These are phyloP conservation scores for Tolypocladium ophioglossoides DNA, from an alignment of 2,329 filamentous ascomycete genomes.

Conservation along the genomic window DNA sequence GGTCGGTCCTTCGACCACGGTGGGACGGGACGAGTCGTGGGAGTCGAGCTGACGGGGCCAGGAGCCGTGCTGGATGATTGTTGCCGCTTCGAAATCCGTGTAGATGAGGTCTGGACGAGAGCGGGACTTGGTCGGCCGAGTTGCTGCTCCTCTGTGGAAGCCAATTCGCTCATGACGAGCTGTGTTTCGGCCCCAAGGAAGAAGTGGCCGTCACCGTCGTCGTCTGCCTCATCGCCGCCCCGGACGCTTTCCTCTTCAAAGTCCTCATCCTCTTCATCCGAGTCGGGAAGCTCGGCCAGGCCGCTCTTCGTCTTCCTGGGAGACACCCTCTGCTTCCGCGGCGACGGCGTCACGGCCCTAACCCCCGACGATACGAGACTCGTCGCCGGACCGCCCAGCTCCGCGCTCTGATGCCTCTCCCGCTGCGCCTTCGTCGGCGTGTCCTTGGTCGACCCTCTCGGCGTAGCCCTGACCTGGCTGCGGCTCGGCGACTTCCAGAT, in stretches of 20 bases:
- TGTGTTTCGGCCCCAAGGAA: slow-evolving; percentile 23
- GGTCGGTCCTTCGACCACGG: slow-evolving; percentile 7
- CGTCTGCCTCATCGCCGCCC: slow-evolving; percentile 11
- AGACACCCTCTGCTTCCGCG: background rate
- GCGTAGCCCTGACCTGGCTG: slow-evolving; percentile 8
- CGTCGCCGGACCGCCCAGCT: background rate
- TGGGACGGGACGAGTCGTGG: slow-evolving; percentile 8
- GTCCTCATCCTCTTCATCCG: slow-evolving; percentile 30
- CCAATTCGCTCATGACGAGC: slow-evolving; percentile 20
- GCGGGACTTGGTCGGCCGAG: slow-evolving; percentile 4
- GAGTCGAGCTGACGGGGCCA: background rate
- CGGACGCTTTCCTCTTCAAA: slow-evolving; percentile 5
- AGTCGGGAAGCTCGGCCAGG: slow-evolving; percentile 35
- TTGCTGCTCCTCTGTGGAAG: slow-evolving; percentile 12
- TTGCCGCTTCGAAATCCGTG: background rate
- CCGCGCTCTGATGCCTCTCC: background rate
- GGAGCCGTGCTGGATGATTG: background rate
- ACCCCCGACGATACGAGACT: background rate
- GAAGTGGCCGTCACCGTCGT: slow-evolving; percentile 11
- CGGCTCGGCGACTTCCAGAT: slow-evolving; percentile 17
- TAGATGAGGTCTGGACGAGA: background rate
- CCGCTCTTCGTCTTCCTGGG: background rate
- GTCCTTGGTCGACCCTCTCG: background rate
- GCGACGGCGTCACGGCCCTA: slow-evolving; percentile 8
- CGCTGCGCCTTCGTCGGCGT: slow-evolving; percentile 9